A percentile compares a stretch with the other conserved stretches of the same genome.
Conservation (phyloP, 805 yeast genomes). For the Lipomyces sp. region DNA sequence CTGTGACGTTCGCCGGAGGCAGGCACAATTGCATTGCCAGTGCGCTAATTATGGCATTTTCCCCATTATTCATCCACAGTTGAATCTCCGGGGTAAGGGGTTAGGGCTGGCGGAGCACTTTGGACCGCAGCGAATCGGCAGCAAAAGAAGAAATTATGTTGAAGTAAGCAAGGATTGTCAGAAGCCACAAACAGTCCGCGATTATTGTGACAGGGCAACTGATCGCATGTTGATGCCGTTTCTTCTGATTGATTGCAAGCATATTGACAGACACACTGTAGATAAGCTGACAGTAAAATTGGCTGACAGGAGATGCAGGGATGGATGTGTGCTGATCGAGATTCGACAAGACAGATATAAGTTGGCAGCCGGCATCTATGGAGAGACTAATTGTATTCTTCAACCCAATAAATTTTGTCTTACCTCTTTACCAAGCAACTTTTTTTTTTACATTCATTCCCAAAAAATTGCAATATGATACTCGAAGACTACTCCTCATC, state of each 20-base stretch:
- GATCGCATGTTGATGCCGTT: too few species aligned
- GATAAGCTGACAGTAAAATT: too few species aligned
- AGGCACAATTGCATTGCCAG: not conserved
- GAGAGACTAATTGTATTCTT: not conserved
- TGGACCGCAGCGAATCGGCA: not conserved
- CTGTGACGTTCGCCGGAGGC: not conserved
- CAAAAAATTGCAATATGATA: not conserved
- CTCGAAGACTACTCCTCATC: constrained; percentile 32
- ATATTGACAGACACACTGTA: not conserved
- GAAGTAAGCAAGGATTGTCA: not conserved
- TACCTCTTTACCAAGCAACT: not conserved
- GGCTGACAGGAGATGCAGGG: too few species aligned
- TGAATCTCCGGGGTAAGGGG: not conserved
- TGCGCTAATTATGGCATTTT: not conserved
- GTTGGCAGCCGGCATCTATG: not conserved
- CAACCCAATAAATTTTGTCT: not conserved
- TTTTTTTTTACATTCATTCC: not conserved
- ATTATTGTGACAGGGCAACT: too few species aligned
- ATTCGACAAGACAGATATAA: not conserved
- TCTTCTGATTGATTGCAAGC: too few species aligned
- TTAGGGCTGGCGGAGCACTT: not conserved
- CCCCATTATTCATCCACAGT: not conserved
- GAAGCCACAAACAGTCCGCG: not conserved
- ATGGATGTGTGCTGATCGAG: too few species aligned
- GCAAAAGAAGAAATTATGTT: not conserved